These are phyloP conservation scores for Zygnema circumcarinatum DNA, from an alignment of 139 green algal genomes.

Conservation along the genomic window DNA sequence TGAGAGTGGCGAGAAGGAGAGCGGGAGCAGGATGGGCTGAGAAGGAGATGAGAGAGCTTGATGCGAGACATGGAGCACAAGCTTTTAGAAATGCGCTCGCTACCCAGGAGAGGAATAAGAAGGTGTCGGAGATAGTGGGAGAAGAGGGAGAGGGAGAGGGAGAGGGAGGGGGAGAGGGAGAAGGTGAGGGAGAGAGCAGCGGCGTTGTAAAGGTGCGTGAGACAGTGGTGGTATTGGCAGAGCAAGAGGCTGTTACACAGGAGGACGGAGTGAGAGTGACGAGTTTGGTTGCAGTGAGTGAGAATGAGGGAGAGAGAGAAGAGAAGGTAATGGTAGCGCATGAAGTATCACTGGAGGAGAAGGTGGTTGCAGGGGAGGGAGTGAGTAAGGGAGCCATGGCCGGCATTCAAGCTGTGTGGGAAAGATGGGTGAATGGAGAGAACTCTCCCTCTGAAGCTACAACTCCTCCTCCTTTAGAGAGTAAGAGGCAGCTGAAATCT, in stretches of 20 bases:
- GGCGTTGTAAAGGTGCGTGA: not conserved
- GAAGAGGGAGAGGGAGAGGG: constrained; percentile 16
- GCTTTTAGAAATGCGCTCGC: constrained; percentile 11
- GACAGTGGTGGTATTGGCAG: constrained; percentile 19
- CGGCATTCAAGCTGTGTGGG: not conserved
- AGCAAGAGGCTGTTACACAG: constrained; percentile 15
- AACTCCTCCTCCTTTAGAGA: not conserved
- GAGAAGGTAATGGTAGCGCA: not conserved
- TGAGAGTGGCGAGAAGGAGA: not conserved
- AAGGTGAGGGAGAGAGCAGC: constrained; percentile 8
- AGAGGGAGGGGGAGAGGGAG: constrained; percentile 22
- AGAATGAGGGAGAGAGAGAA: constrained; percentile 20
- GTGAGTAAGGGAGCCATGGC: too few species aligned
- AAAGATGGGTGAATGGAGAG: not conserved
- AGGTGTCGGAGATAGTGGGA: constrained; percentile 9
- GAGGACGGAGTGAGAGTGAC: constrained; percentile 10
- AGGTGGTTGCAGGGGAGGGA: not conserved
- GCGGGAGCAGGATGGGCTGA: constrained; percentile 5
- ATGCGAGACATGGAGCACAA: not conserved
- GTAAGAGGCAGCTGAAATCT: not conserved
- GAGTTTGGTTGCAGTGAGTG: constrained; percentile 11
- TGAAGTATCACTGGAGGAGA: not conserved
- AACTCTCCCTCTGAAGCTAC: not conserved
- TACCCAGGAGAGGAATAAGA: not conserved
- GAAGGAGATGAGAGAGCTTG: constrained; percentile 4